These are phyloP conservation scores for Chytriomyces sp. DNA, from an alignment of 192 early-diverging fungal genomes.

Conservation along the genomic window DNA sequence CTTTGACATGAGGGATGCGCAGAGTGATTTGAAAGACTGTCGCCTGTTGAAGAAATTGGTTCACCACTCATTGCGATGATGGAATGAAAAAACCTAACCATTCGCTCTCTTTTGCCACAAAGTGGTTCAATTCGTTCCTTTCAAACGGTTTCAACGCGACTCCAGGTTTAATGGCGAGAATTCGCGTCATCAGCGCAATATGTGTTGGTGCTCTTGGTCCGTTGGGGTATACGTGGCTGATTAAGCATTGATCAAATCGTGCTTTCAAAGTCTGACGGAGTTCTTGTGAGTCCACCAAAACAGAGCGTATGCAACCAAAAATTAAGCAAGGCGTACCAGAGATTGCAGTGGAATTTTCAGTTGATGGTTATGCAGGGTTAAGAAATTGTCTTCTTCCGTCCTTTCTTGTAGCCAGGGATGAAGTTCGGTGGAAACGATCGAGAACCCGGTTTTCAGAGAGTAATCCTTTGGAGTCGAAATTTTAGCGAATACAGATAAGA, in stretches of 20 bases:
- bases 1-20: neutral
- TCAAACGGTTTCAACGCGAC: conserved; percentile 22
- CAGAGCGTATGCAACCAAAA: neutral
- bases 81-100: conserved; percentile 1
- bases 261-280: conserved; percentile 8
- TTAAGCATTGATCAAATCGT: conserved; percentile 9
- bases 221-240: conserved; percentile 17
- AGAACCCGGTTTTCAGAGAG: conserved; percentile 14
- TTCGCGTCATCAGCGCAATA: conserved; percentile 26
- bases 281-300: neutral
- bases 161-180: conserved; percentile 29
- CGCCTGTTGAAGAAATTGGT: conserved; percentile 4
- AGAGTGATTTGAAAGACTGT: conserved; percentile 30
- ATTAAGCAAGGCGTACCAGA: neutral
- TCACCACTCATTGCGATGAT: neutral
- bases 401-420: conserved; percentile 27
- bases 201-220: conserved; percentile 30
- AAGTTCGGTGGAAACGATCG: neutral
- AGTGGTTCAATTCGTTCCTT: conserved; percentile 11
- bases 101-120: conserved; percentile 19
- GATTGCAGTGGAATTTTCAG: neutral
- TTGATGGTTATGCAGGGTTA: neutral
- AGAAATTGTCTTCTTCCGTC: conserved; percentile 15
- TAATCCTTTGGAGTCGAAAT: neutral
- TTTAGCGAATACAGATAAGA: neutral